These are phyloP conservation scores for Bondarzewia mesenterica DNA, from an alignment of 1,284 basidiomycete species.

Conservation along the genomic window DNA sequence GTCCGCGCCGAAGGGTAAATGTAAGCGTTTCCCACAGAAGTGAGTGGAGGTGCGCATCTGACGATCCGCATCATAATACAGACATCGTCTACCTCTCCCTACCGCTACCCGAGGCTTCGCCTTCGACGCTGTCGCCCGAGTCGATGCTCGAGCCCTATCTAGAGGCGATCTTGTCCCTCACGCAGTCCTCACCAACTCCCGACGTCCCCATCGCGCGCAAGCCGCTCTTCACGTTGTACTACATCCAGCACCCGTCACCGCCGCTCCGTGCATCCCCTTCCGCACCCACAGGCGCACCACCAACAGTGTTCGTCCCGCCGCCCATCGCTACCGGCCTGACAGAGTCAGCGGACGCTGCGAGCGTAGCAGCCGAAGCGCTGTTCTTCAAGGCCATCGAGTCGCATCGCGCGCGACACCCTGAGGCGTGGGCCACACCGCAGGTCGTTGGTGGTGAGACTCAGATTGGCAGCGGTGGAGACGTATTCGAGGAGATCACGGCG, in stretches of 20 bases:
- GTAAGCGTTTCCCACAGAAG: constrained; percentile 34
- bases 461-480: constrained; percentile 9
- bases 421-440: constrained; percentile 1
- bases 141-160: constrained; percentile 55
- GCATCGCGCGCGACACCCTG: constrained; percentile 14
- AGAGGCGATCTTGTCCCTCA: constrained; percentile 34
- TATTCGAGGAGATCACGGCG: constrained; percentile 18
- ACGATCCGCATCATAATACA: constrained; percentile 18
- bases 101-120: constrained; percentile 26
- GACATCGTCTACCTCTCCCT: constrained; percentile 58
- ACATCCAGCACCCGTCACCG: constrained; percentile 32
- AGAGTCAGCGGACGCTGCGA: constrained; percentile 51
- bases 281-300: constrained; percentile 7
- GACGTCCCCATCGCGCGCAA: background rate
- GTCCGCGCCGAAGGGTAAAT: constrained; percentile 78
- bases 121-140: constrained; percentile 29
- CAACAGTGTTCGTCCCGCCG: constrained; percentile 30
- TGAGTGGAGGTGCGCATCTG: background rate
- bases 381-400: constrained; percentile 44
- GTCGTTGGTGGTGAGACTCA: constrained; percentile 4
- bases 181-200: constrained; percentile 14
- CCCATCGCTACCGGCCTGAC: constrained; percentile 35
- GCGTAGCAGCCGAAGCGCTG: constrained; percentile 46
- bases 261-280: constrained; percentile 3
- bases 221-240: constrained; percentile 50